phyloP scores from a whole-genome alignment of 2,329 filamentous ascomycete genomes.

The Arthroderma uncinatum region DNA sequence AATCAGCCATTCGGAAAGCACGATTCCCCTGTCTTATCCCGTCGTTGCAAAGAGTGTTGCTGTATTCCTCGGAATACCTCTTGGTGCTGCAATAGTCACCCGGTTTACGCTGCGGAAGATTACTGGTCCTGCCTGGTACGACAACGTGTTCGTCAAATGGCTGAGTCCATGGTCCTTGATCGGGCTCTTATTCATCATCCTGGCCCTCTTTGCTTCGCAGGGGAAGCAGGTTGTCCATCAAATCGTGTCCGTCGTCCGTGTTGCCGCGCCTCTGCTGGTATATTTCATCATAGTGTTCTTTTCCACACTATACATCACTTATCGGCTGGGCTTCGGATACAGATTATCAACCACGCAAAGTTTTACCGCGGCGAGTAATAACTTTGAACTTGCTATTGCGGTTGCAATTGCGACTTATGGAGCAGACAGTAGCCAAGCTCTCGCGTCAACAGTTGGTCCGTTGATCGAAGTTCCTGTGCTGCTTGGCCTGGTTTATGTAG shows the following conservation, averaged over 20 bases:
- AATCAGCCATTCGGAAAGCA: slow-evolving; percentile 44
- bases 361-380: slow-evolving; percentile 84
- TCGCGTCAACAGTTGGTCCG: slow-evolving; percentile 74
- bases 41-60: slow-evolving; percentile 68
- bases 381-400: slow-evolving; percentile 85
- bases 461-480: slow-evolving; percentile 79
- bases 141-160: slow-evolving; percentile 57
- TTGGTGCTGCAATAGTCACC: slow-evolving; percentile 68
- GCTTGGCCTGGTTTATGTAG: slow-evolving; percentile 62
- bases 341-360: slow-evolving; percentile 62
- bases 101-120: slow-evolving; percentile 50
- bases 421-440: slow-evolving; percentile 62
- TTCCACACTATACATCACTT: slow-evolving; percentile 50
- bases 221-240: slow-evolving; percentile 67
- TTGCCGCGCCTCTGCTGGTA: slow-evolving; percentile 67
- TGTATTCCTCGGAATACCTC: slow-evolving; percentile 73
- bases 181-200: slow-evolving; percentile 75
- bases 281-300: slow-evolving; percentile 73
- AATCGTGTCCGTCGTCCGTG: slow-evolving; percentile 69
- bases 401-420: slow-evolving; percentile 76
- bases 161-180: slow-evolving; percentile 65
- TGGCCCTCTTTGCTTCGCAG: slow-evolving; percentile 76
- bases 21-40: slow-evolving; percentile 45
- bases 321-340: slow-evolving; percentile 63
- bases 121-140: slow-evolving; percentile 51